Conservation (phyloP, 2,329 filamentous ascomycete species). For the Alternaria arborescens region DNA sequence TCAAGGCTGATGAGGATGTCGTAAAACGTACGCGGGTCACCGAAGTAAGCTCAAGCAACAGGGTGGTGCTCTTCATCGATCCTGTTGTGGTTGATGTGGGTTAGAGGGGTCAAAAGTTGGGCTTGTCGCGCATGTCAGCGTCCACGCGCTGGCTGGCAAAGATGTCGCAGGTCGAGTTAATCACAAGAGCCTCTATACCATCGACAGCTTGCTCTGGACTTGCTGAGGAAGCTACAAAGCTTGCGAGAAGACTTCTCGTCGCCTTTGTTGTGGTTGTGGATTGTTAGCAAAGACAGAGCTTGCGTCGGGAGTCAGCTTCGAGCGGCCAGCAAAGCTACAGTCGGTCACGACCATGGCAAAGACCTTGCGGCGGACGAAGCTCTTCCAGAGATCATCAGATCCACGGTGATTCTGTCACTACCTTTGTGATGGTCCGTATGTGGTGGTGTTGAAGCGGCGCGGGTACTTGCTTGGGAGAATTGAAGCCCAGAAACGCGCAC, state of each 20-base stretch:
- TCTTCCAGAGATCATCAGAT: background rate
- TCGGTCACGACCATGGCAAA: background rate
- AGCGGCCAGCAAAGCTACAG: background rate
- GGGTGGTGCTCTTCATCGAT: background rate
- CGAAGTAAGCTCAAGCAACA: background rate
- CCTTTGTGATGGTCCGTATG: background rate
- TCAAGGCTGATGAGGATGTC: background rate
- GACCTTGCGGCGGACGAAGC: background rate
- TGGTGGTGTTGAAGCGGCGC: background rate
- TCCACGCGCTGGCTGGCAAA: background rate
- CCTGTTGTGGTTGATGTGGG: background rate
- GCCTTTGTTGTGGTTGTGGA: background rate
- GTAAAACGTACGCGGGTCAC: background rate
- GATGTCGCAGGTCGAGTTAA: background rate
- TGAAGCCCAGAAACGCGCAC: background rate
- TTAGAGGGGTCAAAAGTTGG: background rate
- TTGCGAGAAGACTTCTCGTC: background rate
- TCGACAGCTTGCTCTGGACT: background rate
- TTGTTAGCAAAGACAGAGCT: background rate
- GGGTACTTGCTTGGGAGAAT: constrained; percentile 6
- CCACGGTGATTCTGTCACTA: background rate
- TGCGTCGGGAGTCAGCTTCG: background rate
- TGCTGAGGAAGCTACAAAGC: background rate
- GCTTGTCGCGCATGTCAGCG: background rate
- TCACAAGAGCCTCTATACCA: background rate